Evolutionary conservation across 306 rosid species (phyloP), one percentile per base, ranked within the genome.

Genomic region (Dalbergia cochinchinensis): DNA sequence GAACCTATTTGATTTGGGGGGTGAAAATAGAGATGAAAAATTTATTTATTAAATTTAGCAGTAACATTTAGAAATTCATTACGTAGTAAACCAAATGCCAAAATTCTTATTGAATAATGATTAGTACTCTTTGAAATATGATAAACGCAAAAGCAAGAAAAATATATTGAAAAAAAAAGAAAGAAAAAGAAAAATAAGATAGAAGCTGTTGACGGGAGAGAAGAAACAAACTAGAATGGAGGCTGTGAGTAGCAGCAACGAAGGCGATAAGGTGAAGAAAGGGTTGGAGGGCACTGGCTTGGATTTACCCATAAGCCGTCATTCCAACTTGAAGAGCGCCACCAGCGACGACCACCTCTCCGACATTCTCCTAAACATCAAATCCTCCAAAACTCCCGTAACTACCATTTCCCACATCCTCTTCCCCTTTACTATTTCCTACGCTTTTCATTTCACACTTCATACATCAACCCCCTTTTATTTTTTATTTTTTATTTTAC

Each of bases 301-400:
- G 4, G 80, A 78, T 64, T 79, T 86, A 51, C 90, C 91, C 1
- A 19, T 65, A 44, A 92, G 77, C 41, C 91, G 78, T 77, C 88
- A 74, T 51, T 80, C 86, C 8, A 94, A 89, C 82, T 76, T 94
- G 69, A 88, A 69, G 79, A 91, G 68, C 75, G 97, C 97, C 71
- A 83, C 90, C n/a, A 65, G 65, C 22, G 97, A 94, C 55, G 78
- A 91, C 45, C 64, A 76, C 57, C 88, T 91, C 62, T 80, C 65
- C 12, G 48, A 88, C 39, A 59, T 92, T 85, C 89, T 94, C 81
- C 78, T 79, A 15, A 77, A 85, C 71, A 88, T 94, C 87, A 91
- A 91, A 84, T 86, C 97, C 83, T 88, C 91, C 88, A 92, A 90
- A 91, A 78, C 91, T 83, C 91, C 92, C 13, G 95, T 94, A 84